phyloP scores from a whole-genome alignment of 2,329 filamentous ascomycete genomes.

The Hypoxylon rubiginosum region DNA sequence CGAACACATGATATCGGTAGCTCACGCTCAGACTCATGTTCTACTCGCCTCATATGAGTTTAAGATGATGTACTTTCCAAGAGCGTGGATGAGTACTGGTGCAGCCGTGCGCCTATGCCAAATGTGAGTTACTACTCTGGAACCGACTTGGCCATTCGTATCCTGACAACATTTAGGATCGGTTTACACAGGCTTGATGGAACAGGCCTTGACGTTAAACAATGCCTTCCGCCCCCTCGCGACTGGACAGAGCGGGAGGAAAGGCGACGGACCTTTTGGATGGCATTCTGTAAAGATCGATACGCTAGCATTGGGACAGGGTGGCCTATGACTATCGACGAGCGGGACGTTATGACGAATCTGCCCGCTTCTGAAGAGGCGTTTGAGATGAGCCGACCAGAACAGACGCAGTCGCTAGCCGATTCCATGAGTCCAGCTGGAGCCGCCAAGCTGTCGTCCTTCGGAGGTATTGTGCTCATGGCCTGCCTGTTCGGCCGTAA shows the following conservation, averaged over 20 bases:
- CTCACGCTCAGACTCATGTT: conserved; percentile 87
- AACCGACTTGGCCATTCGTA: conserved; percentile 54
- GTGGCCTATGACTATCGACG: conserved; percentile 96
- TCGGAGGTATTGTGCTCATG: conserved; percentile 85
- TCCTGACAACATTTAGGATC: conserved; percentile 78
- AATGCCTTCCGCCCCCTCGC: conserved; percentile 85
- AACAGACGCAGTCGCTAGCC: conserved; percentile 76
- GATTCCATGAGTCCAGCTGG: conserved; percentile 79
- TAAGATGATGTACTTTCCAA: conserved; percentile 96
- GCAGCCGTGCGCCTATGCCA: conserved; percentile 83
- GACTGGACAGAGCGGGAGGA: conserved; percentile 98
- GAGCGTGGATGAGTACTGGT: conserved; percentile 94
- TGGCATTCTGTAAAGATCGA: conserved; percentile 89
- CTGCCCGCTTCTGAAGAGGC: conserved; percentile 87
- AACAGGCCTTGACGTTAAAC: conserved; percentile 87
- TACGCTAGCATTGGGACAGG: conserved; percentile 97
- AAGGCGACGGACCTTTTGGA: conserved; percentile 92
- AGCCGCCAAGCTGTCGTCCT: conserved; percentile 80
- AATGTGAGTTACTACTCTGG: conserved; percentile 70
- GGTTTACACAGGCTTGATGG: conserved; percentile 90
- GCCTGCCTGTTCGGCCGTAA: conserved; percentile 93
- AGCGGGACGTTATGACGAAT: conserved; percentile 89
- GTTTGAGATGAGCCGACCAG: conserved; percentile 82
- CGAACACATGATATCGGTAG: conserved; percentile 86
- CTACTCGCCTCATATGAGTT: conserved; percentile 90